Evolutionary conservation across 164 flowering plant genomes (phyloP), one percentile per base, ranked within the genome.

Genomic region (Magnolia changhungtana): DNA sequence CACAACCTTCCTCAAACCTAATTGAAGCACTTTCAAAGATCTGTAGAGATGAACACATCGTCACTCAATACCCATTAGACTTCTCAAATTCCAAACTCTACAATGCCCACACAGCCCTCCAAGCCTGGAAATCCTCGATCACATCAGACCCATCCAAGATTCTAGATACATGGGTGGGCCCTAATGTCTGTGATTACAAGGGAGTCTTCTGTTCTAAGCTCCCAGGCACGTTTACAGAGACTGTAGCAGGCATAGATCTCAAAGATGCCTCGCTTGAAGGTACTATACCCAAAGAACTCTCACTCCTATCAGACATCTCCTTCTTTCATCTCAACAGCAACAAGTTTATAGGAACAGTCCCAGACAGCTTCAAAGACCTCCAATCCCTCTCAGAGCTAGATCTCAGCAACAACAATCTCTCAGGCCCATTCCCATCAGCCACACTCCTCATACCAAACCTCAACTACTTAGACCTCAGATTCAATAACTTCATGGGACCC

Each of bases 61-160:
- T 13, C 68, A 21, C 31, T 59, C 79, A 77, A 76, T 52, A 58
- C 70, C 82, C 89, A 63, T 27, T 81, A 49, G 84, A 73, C 11
- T 74, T 83, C 63, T 61, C 90, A 24, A 65, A 27, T 49, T 55
- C 90, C 76, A 85, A 63, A 8, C 83, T 81, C 66, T 20, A 49
- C 63, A 79, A 29, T 27, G 93, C 98, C 1, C 90, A 87, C 87
- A 80, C 84, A 70, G 98, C 95, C 69, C 89, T 96, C 14, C 99
- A 96, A 74, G 85, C 97, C 68, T 96, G 98, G 99, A 96, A 92
- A 85, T 83, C 89, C 13, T 92, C 97, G 50, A 92, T 96, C 8
- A 83, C 88, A 50, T 88, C 87, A 14, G 99, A 96, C 82, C 98
- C 99, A 70, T 27, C 50, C 8, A 86, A 86, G 71, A 77, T 90